These are phyloP conservation scores for Spathaspora girioi DNA, from an alignment of 805 yeast species.

Conservation along the genomic window DNA sequence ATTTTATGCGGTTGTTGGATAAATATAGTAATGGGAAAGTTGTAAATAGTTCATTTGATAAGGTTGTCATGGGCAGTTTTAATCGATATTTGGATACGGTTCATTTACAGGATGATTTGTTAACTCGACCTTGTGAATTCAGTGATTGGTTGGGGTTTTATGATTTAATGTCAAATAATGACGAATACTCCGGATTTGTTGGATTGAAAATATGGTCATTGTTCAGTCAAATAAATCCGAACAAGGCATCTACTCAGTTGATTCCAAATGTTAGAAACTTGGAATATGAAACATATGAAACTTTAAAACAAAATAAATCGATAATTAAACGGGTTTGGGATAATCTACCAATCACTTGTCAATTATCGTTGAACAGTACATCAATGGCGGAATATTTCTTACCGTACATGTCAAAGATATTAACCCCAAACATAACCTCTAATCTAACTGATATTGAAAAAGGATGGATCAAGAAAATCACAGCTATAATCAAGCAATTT, in stretches of 20 bases:
- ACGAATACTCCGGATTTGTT: slow-evolving; percentile 51
- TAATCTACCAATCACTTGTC: slow-evolving; percentile 24
- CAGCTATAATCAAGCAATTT: slow-evolving; percentile 34
- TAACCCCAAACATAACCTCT: slow-evolving; percentile 24
- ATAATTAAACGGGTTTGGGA: slow-evolving; percentile 26
- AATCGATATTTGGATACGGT: slow-evolving; percentile 57
- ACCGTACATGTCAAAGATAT: slow-evolving; percentile 29
- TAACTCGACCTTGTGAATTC: slow-evolving; percentile 54
- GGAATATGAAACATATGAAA: slow-evolving; percentile 40
- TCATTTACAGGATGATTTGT: slow-evolving; percentile 57
- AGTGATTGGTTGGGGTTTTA: slow-evolving; percentile 77
- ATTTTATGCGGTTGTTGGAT: slow-evolving; percentile 45
- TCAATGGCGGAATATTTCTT: slow-evolving; percentile 26
- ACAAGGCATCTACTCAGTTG: slow-evolving; percentile 13
- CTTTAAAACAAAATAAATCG: slow-evolving; percentile 27
- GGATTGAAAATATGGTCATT: slow-evolving; percentile 59
- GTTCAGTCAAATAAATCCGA: slow-evolving; percentile 57
- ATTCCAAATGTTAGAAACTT: slow-evolving; percentile 29
- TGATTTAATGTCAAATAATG: slow-evolving; percentile 44
- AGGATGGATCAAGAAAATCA: slow-evolving; percentile 30
- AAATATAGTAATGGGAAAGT: slow-evolving; percentile 40
- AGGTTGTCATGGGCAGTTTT: slow-evolving; percentile 70
- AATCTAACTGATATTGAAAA: slow-evolving; percentile 26
- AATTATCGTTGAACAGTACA: slow-evolving; percentile 22
- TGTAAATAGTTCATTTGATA: slow-evolving; percentile 51